Conservation (phyloP, 495 filamentous ascomycete species). For the Penicillium fimorum region DNA sequence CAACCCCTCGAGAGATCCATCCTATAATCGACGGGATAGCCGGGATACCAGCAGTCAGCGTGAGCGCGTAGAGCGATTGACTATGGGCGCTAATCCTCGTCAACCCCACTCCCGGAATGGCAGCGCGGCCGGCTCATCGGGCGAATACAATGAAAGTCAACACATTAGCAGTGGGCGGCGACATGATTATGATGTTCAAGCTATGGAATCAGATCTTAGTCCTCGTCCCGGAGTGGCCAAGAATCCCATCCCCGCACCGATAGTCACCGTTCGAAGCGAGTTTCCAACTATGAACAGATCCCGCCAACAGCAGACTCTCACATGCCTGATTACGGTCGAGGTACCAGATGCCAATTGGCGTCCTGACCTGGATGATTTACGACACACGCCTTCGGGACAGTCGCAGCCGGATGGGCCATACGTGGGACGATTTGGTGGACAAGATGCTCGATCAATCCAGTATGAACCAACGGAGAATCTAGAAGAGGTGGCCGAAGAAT, state of each 20-base stretch:
- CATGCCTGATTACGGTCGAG: constrained; percentile 92
- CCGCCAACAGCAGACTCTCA: constrained; percentile 91
- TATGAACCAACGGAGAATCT: constrained; percentile 63
- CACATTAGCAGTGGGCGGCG: constrained; percentile 53
- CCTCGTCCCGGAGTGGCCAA: constrained; percentile 66
- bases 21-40: constrained; percentile 46
- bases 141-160: constrained; percentile 69
- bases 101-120: constrained; percentile 65
- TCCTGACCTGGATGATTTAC: constrained; percentile 79
- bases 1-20: constrained; percentile 7
- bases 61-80: constrained; percentile 61
- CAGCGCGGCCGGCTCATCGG: constrained; percentile 71
- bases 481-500: constrained; percentile 80
- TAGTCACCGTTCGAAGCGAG: constrained; percentile 90
- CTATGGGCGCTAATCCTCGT: constrained; percentile 40
- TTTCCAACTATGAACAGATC: constrained; percentile 92
- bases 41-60: constrained; percentile 53
- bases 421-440: constrained; percentile 31
- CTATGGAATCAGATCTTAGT: constrained; percentile 85
- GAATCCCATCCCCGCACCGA: constrained; percentile 89
- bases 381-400: constrained; percentile 55
- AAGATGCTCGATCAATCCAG: constrained; percentile 32
- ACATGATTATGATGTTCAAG: constrained; percentile 94
- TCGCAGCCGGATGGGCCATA: constrained; percentile 53
- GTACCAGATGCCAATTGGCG: constrained; percentile 92